Conservation (phyloP, 1,284 basidiomycete species). For the Leucoagaricus sp. region DNA sequence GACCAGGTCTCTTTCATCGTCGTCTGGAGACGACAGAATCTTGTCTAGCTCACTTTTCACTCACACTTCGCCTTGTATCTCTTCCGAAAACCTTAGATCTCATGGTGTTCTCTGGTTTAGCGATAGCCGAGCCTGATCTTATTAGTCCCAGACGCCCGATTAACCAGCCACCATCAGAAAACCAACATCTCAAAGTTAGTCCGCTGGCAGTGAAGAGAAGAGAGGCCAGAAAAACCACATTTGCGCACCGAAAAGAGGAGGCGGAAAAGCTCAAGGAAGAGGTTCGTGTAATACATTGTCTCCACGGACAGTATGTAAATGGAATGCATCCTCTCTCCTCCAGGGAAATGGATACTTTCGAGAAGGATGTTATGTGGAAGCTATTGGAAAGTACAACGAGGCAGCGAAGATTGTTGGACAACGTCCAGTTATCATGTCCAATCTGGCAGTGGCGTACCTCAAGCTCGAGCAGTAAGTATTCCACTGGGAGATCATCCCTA, state of each 20-base stretch:
- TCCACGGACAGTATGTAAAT: neutral
- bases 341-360: conserved; percentile 36
- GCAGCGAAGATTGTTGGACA: conserved; percentile 27
- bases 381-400: conserved; percentile 25
- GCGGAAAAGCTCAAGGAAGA: conserved; percentile 10
- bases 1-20: neutral
- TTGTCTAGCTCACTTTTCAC: too few relatives aligned
- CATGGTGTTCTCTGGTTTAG: neutral
- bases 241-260: neutral
- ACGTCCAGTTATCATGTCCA: conserved; percentile 31
- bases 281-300: neutral
- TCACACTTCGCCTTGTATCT: too few relatives aligned
- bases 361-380: conserved; percentile 29
- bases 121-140: neutral
- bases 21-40: neutral
- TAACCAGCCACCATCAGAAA: neutral
- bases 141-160: neutral
- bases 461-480: conserved; percentile 32
- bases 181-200: neutral
- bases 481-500: neutral
- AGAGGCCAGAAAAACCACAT: neutral
- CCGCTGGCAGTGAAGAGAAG: neutral
- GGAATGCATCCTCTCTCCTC: neutral
- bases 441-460: conserved; percentile 32
- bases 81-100: too few relatives aligned